A percentile compares a stretch with the other conserved stretches of the same genome.
phyloP scores from a whole-genome alignment of 2,329 filamentous ascomycete genomes.

The Metarhizium guizhouense region DNA sequence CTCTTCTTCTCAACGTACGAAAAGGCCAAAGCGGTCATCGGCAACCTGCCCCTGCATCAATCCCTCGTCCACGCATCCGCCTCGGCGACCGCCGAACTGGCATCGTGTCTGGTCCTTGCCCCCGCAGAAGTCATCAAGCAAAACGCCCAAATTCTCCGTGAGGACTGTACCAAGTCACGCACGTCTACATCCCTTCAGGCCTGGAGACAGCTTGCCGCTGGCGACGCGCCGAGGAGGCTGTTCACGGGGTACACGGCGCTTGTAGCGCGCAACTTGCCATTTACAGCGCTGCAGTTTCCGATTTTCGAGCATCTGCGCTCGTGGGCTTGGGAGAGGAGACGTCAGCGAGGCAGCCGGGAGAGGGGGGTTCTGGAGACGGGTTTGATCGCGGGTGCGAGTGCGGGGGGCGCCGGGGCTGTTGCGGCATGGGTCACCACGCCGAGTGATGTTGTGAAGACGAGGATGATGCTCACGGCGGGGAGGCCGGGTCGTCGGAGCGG shows the following conservation, averaged over 20 bases:
- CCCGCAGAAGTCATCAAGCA: slow-evolving; percentile 90
- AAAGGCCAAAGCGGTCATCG: slow-evolving; percentile 57
- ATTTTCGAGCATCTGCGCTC: slow-evolving; percentile 66
- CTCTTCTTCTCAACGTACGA: slow-evolving; percentile 91
- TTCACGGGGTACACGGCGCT: slow-evolving; percentile 71
- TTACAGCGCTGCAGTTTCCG: slow-evolving; percentile 83
- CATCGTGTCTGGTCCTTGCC: slow-evolving; percentile 78
- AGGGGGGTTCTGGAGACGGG: slow-evolving; percentile 54
- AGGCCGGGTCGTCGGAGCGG: not conserved
- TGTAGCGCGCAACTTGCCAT: slow-evolving; percentile 74
- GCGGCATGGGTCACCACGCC: slow-evolving; percentile 80
- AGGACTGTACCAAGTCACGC: slow-evolving; percentile 7
- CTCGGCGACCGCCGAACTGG: slow-evolving; percentile 70
- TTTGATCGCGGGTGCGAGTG: slow-evolving; percentile 62
- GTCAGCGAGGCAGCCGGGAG: slow-evolving; percentile 13
- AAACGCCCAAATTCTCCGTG: slow-evolving; percentile 74
- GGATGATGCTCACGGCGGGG: slow-evolving; percentile 69
- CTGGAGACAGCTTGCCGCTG: slow-evolving; percentile 39
- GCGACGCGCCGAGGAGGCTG: slow-evolving; percentile 48
- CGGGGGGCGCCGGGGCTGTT: slow-evolving; percentile 63
- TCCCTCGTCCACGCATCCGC: slow-evolving; percentile 65
- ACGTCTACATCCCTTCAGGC: slow-evolving; percentile 38
- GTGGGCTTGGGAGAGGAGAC: slow-evolving; percentile 34
- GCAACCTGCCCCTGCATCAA: slow-evolving; percentile 48
- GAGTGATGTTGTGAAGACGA: slow-evolving; percentile 81